phyloP scores from a whole-genome alignment of 495 filamentous ascomycete species.

The Terfezia claveryi region DNA sequence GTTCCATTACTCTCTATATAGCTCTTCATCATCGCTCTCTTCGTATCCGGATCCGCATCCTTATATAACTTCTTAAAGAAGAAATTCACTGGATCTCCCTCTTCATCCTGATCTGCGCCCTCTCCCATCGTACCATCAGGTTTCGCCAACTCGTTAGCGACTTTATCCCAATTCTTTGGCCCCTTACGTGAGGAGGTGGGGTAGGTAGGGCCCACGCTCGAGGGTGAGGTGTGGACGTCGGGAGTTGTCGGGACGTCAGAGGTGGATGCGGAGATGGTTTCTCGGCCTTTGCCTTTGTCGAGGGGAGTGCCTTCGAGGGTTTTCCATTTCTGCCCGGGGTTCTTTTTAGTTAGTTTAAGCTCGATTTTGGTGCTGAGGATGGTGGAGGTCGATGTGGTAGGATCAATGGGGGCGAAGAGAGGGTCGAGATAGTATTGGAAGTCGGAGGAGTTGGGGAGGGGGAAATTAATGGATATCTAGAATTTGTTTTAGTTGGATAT shows the following conservation, averaged over 20 bases:
- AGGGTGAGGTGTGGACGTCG: conserved; percentile 6
- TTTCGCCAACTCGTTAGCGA: conserved; percentile 34
- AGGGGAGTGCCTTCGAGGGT: conserved; percentile 30
- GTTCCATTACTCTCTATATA: conserved; percentile 86
- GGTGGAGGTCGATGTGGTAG: conserved; percentile 33
- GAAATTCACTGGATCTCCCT: conserved; percentile 45
- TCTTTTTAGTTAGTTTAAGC: conserved; percentile 46
- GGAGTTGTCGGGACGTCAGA: conserved; percentile 1
- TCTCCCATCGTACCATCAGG: conserved; percentile 18
- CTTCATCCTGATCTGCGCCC: conserved; percentile 35
- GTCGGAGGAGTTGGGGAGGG: conserved; percentile 31
- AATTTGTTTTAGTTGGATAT: conserved; percentile 1
- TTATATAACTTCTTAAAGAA: conserved; percentile 92
- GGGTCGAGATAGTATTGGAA: conserved; percentile 51
- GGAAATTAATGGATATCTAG: conserved; percentile 44
- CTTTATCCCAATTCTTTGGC: conserved; percentile 80
- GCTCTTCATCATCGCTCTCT: conserved; percentile 93
- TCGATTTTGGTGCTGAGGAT: conserved; percentile 72
- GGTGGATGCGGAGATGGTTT: not conserved
- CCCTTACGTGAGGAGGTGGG: conserved; percentile 73
- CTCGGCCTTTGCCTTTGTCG: conserved; percentile 15
- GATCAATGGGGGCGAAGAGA: conserved; percentile 45
- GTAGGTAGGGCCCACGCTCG: conserved; percentile 36
- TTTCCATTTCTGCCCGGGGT: conserved; percentile 51
- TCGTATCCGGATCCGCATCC: conserved; percentile 53